phyloP scores from a whole-genome alignment of 2,329 filamentous ascomycete genomes.

The Hymenoscyphus albidus region DNA sequence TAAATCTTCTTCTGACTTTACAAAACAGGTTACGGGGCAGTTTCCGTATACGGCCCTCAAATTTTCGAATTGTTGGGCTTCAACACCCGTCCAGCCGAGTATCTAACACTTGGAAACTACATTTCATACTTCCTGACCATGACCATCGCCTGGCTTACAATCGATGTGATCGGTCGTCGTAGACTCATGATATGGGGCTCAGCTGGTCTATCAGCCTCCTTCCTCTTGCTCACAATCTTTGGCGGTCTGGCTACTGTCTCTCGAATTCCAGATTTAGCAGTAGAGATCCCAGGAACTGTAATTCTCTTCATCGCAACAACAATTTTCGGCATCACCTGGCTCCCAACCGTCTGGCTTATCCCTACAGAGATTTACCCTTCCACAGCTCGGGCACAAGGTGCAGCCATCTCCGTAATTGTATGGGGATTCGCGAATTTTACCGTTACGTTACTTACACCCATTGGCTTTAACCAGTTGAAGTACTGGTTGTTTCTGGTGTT shows the following conservation, averaged over 20 bases:
- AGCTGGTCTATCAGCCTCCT: conserved; percentile 44
- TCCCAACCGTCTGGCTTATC: conserved; percentile 54
- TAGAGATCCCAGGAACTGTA: conserved; percentile 49
- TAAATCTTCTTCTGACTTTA: neutral
- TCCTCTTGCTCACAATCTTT: conserved; percentile 49
- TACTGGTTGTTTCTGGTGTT: conserved; percentile 58
- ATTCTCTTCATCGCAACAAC: conserved; percentile 55
- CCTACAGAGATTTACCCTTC: conserved; percentile 62
- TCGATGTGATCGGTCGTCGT: conserved; percentile 52
- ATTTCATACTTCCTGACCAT: conserved; percentile 57
- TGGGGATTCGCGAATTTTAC: conserved; percentile 51
- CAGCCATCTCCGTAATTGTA: conserved; percentile 58
- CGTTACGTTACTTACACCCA: conserved; percentile 56
- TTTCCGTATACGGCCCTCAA: conserved; percentile 60
- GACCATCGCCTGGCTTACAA: conserved; percentile 57
- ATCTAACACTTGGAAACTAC: conserved; percentile 57
- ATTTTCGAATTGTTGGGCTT: conserved; percentile 61
- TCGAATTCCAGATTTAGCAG: conserved; percentile 39
- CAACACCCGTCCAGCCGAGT: conserved; percentile 47
- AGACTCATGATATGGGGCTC: conserved; percentile 52
- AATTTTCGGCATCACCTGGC: conserved; percentile 58
- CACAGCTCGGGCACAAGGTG: conserved; percentile 59
- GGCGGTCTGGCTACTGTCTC: conserved; percentile 44
- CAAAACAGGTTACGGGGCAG: conserved; percentile 45
- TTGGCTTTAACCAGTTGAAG: conserved; percentile 55